Evolutionary conservation across 2,329 filamentous ascomycete species (phyloP).

Genomic region (Claviceps purpurea): DNA sequence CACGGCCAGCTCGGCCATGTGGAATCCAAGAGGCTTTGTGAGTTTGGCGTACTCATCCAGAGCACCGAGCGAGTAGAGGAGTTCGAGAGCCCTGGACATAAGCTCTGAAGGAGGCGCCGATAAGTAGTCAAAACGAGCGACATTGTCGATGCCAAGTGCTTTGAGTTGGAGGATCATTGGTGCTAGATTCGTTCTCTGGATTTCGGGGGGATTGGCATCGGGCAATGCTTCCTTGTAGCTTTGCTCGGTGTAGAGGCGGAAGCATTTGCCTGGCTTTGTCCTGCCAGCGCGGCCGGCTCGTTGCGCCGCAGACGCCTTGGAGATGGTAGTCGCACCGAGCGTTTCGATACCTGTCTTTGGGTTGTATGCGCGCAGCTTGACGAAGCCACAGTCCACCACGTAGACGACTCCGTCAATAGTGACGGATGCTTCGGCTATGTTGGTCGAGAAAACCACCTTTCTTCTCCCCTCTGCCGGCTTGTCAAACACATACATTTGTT

Average conservation of each 20-base stretch:
- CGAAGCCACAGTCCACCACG: conserved; percentile 81
- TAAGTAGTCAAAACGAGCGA: conserved; percentile 79
- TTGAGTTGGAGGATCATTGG: conserved; percentile 84
- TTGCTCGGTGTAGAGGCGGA: conserved; percentile 75
- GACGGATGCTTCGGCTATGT: conserved; percentile 91
- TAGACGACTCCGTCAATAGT: conserved; percentile 88
- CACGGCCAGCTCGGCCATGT: conserved; percentile 87
- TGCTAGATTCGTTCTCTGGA: conserved; percentile 83
- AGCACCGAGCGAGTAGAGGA: conserved; percentile 75
- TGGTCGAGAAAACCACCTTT: conserved; percentile 87
- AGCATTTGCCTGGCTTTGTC: conserved; percentile 86
- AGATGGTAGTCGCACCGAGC: conserved; percentile 67
- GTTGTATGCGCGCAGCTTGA: conserved; percentile 79
- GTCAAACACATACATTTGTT: conserved; percentile 93
- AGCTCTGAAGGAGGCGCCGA: conserved; percentile 76
- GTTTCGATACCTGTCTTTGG: conserved; percentile 78
- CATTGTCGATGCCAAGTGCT: conserved; percentile 88
- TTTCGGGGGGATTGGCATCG: conserved; percentile 70
- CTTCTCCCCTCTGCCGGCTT: conserved; percentile 66
- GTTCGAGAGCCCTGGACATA: conserved; percentile 72
- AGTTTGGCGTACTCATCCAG: conserved; percentile 84
- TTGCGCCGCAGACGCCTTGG: conserved; percentile 86
- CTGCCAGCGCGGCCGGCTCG: conserved; percentile 81
- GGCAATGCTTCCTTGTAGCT: conserved; percentile 47
- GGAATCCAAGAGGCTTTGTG: conserved; percentile 70